Conservation (phyloP, 2,329 filamentous ascomycete species). For the Thielaviopsis punctulata region DNA sequence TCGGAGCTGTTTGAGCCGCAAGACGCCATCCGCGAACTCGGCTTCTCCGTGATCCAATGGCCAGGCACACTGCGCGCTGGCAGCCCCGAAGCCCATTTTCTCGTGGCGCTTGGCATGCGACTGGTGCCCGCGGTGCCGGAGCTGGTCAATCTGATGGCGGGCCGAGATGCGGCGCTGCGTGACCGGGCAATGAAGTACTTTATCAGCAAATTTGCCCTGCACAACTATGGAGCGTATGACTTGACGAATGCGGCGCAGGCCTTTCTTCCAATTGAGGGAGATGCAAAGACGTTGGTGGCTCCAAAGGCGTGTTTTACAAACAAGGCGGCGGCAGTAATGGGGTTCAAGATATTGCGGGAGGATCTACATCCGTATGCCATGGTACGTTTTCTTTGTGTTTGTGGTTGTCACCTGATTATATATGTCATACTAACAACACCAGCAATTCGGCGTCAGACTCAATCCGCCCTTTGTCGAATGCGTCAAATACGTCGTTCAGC, state of each 20-base stretch:
- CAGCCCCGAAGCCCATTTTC: constrained; percentile 57
- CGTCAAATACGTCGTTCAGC: constrained; percentile 51
- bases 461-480: constrained; percentile 69
- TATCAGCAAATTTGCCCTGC: constrained; percentile 58
- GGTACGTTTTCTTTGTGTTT: constrained; percentile 19
- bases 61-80: constrained; percentile 48
- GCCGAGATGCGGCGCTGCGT: constrained; percentile 39
- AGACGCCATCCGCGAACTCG: constrained; percentile 48
- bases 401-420: constrained; percentile 1
- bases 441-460: constrained; percentile 69
- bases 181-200: constrained; percentile 65
- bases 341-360: constrained; percentile 58
- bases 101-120: constrained; percentile 56
- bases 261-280: constrained; percentile 58
- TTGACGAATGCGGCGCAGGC: constrained; percentile 35
- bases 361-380: constrained; percentile 65
- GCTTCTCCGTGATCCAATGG: constrained; percentile 68
- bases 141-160: constrained; percentile 62
- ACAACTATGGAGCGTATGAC: constrained; percentile 54
- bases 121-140: constrained; percentile 54
- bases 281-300: constrained; percentile 45
- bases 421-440: constrained; percentile 1
- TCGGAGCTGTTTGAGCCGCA: constrained; percentile 71
- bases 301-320: constrained; percentile 75
- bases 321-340: constrained; percentile 55